Base-by-base conservation (phyloP, 2,329 filamentous ascomycete genomes). In the Trichoderma simmonsii region DNA sequence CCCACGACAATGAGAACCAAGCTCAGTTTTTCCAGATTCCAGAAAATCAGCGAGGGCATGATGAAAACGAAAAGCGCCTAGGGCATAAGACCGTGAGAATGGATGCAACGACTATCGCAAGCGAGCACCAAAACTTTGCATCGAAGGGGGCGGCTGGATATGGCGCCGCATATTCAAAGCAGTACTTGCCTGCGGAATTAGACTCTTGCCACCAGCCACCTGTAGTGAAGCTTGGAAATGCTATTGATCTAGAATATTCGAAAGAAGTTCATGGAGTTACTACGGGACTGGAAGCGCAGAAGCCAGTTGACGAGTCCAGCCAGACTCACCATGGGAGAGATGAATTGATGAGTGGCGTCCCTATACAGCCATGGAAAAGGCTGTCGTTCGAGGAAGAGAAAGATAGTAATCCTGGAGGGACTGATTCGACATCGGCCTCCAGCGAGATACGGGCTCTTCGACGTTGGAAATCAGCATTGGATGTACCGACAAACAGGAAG, bases 331-430 rank as follows among this genome's bases (percentile, higher is more conserved):
- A 43, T 8, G 61, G 68, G 56, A 74, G 73, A 26, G 77, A 77
- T 15, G 62, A 71, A n/a, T 57, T 65, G 6, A 65, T 74, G 28
- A 74, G 73, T 15, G 76, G 77, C 11, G 39, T 73, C 9, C 77
- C 77, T 48, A 66, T 75, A 24, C 77, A 75, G 2, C 75, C 78
- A 3, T 62, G 74, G 32, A 77, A 75, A 51, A 74, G 69, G 15
- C 56, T 79, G 9, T 73, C 74, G 6, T 57, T 65, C 15, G 60
- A 68, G 24, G 26, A 54, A 9, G 57, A 12, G 4, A 24, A 18
- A 18, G 43, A 70, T 9, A 18, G 15, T 6, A 39, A 11, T 14
- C 3, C 5, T 3, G 32, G 11, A n/a, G 26, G 30, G 5, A n/a
- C 21, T 43, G 64, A 43, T n/a, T 39, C 56, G 26, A 65, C n/a